Percentiles rank a stretch among this genome's conserved stretches.
Conservation (phyloP, 1,284 basidiomycete genomes). For the Rhodotorula sp. region DNA sequence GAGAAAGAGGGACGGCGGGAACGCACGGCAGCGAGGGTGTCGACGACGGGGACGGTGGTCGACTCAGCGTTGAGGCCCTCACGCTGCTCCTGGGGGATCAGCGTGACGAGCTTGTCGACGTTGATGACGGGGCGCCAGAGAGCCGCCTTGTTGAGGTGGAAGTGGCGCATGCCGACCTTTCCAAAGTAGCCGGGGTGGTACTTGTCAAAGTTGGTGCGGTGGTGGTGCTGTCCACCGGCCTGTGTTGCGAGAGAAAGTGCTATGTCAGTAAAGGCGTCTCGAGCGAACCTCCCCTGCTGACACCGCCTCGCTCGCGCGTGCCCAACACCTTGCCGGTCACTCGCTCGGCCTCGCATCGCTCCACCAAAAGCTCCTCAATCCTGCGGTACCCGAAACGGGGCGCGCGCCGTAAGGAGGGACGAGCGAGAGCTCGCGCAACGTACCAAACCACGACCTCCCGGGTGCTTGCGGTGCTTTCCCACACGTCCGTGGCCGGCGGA, state of each 20-base stretch:
- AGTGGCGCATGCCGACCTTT: slow-evolving; percentile 92
- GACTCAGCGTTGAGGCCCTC: slow-evolving; percentile 61
- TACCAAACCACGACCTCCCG: slow-evolving; percentile 96
- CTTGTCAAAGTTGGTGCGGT: slow-evolving; percentile 66
- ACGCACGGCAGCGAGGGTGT: slow-evolving; percentile 60
- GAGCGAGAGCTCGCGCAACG: not conserved
- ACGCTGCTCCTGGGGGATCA: slow-evolving; percentile 75
- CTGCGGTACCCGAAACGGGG: too few relatives aligned
- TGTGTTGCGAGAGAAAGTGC: slow-evolving; percentile 8
- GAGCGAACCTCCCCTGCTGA: not conserved
- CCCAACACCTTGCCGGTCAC: not conserved
- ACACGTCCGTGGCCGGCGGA: slow-evolving; percentile 99
- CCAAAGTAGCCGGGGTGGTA: slow-evolving; percentile 99
- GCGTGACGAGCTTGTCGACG: slow-evolving; percentile 73
- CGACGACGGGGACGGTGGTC: slow-evolving; percentile 86
- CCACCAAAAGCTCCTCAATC: too few relatives aligned
- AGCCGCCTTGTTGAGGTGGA: slow-evolving; percentile 89
- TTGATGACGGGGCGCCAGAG: slow-evolving; percentile 94
- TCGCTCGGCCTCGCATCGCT: too few relatives aligned
- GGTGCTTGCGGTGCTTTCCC: slow-evolving; percentile 99
- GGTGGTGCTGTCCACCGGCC: slow-evolving; percentile 99
- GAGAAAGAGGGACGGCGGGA: not conserved
- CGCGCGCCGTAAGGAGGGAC: not conserved
- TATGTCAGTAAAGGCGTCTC: not conserved
- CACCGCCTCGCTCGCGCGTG: not conserved